Evolutionary conservation across 257 asterid genomes (phyloP), one percentile per base, ranked within the genome.

Genomic region (Vinca minor): DNA sequence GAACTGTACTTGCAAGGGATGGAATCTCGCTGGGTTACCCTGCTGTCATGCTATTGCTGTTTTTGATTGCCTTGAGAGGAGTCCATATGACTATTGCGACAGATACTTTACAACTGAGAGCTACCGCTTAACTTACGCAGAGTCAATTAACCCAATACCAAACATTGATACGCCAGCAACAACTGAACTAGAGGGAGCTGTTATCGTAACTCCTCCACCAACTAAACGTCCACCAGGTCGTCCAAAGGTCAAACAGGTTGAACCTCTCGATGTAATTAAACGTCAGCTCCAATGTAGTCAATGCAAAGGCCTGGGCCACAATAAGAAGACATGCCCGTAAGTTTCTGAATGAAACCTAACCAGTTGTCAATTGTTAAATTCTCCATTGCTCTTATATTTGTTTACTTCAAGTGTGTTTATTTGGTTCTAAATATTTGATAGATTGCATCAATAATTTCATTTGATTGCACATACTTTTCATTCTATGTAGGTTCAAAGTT

Each of bases 231-330:
- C 96, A 7, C 96, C 96, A 1, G 97, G 96, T 49, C 81, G 96
- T 49, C 98, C 98, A 29, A 93, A 89, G 86, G 67, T 83, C 80
- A 89, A 90, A 77, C 75, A 82, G 59, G 81, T 76, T 34, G 96
- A 87, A 35, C 77, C 95, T 9, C 82, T 73, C 26, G 95, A 93
- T 74, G 74, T 86, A 31, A 86, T 93, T 28, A 93, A 89, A 73
- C 91, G 99, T 39, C 97, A 93, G 79, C 99, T 93, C 59, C 99
- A 93, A 80, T 93, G 99, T 74, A 90, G 99, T 71, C 81, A 83
- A 79, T 93, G 99, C 88, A 93, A 93, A 79, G 97, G 97, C 50
- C 82, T 93, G 46, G 97, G 99, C 62, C 99, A 93, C 83, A 93
- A 93, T 68, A 87, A 90, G 81, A 93, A 84, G 80, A 89, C 96